Conservation (phyloP, 164 flowering plant genomes). For the Chimonanthus praecox region DNA sequence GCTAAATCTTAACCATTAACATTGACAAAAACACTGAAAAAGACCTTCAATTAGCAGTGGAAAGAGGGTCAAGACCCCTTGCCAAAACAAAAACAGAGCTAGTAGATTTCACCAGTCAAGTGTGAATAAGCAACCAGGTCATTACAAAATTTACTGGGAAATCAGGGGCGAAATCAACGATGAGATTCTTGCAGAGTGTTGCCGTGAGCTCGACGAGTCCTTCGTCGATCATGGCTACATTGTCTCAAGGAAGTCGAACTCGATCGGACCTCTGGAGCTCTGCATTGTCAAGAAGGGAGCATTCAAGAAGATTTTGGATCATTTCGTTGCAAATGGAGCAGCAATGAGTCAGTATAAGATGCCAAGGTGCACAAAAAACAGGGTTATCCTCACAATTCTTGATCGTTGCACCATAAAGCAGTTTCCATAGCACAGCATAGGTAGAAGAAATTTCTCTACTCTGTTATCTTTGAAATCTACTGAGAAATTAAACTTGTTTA, state of each 20-base stretch:
- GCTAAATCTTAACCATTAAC: slow-evolving; percentile 62
- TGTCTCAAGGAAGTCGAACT: slow-evolving; percentile 53
- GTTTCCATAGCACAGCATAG: slow-evolving; percentile 55
- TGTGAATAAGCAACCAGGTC: slow-evolving; percentile 51
- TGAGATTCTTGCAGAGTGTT: slow-evolving; percentile 46
- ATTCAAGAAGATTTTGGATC: slow-evolving; percentile 71
- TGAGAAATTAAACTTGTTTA: too few relatives aligned
- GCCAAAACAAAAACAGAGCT: slow-evolving; percentile 47
- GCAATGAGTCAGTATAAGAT: slow-evolving; percentile 90
- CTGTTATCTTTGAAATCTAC: background rate
- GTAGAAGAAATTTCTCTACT: background rate
- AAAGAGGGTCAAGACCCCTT: slow-evolving; percentile 49
- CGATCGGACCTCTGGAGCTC: slow-evolving; percentile 84
- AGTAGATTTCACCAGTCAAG: slow-evolving; percentile 80
- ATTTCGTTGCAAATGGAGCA: slow-evolving; percentile 60
- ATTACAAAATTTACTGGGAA: slow-evolving; percentile 86
- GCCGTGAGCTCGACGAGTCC: slow-evolving; percentile 63
- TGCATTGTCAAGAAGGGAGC: slow-evolving; percentile 77
- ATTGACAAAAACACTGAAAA: slow-evolving; percentile 93
- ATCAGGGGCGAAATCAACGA: slow-evolving; percentile 52
- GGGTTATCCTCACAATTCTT: slow-evolving; percentile 45
- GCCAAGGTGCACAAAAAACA: slow-evolving; percentile 76
- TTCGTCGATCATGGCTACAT: slow-evolving; percentile 79
- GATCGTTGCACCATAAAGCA: slow-evolving; percentile 45
- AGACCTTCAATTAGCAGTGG: slow-evolving; percentile 79